These are phyloP conservation scores for Oryza officinalis DNA, from an alignment of 176 grass and related monocot species.

Conservation along the genomic window DNA sequence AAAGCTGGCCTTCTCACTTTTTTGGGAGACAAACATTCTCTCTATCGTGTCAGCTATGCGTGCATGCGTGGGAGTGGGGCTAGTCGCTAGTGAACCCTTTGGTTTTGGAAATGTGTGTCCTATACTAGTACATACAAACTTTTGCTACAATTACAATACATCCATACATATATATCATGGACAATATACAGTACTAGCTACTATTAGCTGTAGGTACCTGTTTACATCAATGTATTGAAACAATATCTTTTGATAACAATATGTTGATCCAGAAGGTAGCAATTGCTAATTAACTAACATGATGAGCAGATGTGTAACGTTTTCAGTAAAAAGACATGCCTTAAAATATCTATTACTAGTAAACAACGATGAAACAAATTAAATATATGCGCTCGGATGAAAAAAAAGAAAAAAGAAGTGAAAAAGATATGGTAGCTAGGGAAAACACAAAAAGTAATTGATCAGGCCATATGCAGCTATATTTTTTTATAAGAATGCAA, in stretches of 20 bases:
- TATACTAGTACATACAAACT: neutral
- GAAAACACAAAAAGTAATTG: too few species aligned
- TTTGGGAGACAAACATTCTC: constrained; percentile 31
- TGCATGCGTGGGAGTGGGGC: neutral
- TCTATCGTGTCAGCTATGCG: constrained; percentile 19
- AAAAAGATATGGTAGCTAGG: too few species aligned
- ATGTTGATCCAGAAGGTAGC: neutral
- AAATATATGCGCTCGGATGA: too few species aligned
- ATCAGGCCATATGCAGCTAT: too few species aligned
- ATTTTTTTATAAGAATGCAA: too few species aligned
- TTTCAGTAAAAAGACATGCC: neutral
- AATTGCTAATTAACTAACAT: neutral
- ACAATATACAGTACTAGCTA: neutral
- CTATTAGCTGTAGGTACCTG: neutral
- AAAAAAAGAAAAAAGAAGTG: too few species aligned
- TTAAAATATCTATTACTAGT: too few species aligned
- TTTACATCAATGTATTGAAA: neutral
- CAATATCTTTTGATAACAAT: neutral
- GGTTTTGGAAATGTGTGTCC: constrained; percentile 5
- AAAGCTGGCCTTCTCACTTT: neutral
- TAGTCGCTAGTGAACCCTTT: constrained; percentile 17
- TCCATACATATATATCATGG: neutral
- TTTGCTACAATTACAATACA: neutral
- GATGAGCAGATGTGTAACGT: neutral
- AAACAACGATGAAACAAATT: too few species aligned